Evolutionary conservation across 345 rosid genomes (phyloP).

Genomic region (Brassica cretica): DNA sequence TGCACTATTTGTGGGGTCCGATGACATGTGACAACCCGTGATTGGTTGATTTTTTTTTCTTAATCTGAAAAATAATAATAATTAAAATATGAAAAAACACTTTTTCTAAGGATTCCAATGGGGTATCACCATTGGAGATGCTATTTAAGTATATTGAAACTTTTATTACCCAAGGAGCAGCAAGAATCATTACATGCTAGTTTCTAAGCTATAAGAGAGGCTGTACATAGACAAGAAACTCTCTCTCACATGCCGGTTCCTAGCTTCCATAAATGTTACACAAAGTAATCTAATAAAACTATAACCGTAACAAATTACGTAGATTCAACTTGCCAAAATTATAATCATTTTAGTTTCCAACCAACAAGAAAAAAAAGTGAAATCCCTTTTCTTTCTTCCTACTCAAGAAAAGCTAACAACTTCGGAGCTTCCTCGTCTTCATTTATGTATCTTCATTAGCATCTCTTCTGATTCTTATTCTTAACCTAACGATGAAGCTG

Average conservation of each 20-base stretch:
- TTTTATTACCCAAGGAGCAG: no score
- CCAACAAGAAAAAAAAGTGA: background rate
- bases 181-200: background rate
- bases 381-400: conserved; percentile 4
- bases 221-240: no score
- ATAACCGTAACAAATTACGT: conserved; percentile 11
- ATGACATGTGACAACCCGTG: no score
- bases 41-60: no score
- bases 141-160: no score
- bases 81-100: no score
- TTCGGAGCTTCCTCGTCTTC: background rate
- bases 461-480: conserved; percentile 9
- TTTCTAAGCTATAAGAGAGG: background rate
- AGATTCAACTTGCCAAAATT: conserved; percentile 5
- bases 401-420: conserved; percentile 14
- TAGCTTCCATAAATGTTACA: no score
- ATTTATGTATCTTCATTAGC: background rate
- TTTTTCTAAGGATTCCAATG: no score
- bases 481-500: conserved; percentile 14
- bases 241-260: no score
- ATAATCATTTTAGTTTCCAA: background rate
- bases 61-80: no score
- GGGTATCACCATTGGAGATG: no score
- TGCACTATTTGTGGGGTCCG: no score
- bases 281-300: background rate